Percentiles rank a stretch among this genome's conserved stretches.
phyloP scores from a whole-genome alignment of 805 yeast genomes.

The Metschnikowia cubensis region DNA sequence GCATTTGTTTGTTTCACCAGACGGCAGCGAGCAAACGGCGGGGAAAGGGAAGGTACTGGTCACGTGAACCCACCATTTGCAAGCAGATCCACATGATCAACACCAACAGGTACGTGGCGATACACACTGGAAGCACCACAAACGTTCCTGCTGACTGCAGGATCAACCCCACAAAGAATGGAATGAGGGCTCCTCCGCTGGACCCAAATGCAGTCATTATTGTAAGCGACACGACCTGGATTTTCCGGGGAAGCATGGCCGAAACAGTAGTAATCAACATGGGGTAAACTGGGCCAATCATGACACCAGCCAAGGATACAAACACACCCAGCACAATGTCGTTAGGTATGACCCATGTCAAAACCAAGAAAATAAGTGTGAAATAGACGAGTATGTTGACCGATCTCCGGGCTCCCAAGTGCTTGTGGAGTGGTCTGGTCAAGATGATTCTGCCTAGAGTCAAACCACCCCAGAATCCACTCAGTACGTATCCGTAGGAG shows the following conservation, averaged over 20 bases:
- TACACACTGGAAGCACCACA: constrained; percentile 23
- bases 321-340: constrained; percentile 16
- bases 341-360: constrained; percentile 18
- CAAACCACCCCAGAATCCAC: constrained; percentile 26
- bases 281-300: constrained; percentile 23
- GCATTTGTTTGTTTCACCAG: not conserved
- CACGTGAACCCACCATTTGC: not conserved
- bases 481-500: constrained; percentile 22
- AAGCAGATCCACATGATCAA: constrained; percentile 15
- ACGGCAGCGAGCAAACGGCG: not conserved
- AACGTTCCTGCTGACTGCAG: constrained; percentile 22
- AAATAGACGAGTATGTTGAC: constrained; percentile 11
- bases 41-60: not conserved
- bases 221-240: constrained; percentile 23
- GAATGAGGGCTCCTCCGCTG: constrained; percentile 23
- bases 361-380: constrained; percentile 13
- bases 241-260: constrained; percentile 21
- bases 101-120: constrained; percentile 17
- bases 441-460: constrained; percentile 19
- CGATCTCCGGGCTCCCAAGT: constrained; percentile 17
- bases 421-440: constrained; percentile 18
- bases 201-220: constrained; percentile 25
- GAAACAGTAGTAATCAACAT: constrained; percentile 21
- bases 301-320: constrained; percentile 18
- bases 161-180: constrained; percentile 22